These are phyloP conservation scores for Neobulgaria alba DNA, from an alignment of 2,329 filamentous ascomycete species.

Conservation along the genomic window DNA sequence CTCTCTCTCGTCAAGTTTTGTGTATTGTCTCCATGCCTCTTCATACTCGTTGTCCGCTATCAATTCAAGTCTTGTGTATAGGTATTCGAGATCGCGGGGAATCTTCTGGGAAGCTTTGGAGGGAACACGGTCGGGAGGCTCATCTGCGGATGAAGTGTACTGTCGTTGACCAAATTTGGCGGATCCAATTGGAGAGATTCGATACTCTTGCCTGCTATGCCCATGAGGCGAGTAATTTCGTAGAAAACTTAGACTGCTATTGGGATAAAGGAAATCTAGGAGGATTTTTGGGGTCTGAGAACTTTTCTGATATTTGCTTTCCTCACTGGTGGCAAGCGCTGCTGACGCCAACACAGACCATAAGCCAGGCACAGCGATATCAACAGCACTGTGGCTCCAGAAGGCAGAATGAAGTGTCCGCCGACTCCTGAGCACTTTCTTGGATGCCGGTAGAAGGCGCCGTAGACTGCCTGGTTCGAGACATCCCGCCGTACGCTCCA, in stretches of 20 bases:
- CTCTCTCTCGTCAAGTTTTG: constrained; percentile 12
- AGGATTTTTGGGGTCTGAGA: constrained; percentile 13
- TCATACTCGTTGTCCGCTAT: constrained; percentile 24
- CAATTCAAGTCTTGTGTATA: constrained; percentile 15
- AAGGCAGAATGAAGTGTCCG: constrained; percentile 46
- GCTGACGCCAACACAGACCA: constrained; percentile 23
- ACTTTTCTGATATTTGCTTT: neutral
- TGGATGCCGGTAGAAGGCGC: constrained; percentile 35
- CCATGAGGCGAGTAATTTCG: constrained; percentile 24
- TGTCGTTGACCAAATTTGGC: constrained; percentile 24
- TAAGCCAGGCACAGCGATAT: constrained; percentile 26
- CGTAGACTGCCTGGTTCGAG: constrained; percentile 46
- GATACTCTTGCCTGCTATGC: constrained; percentile 20
- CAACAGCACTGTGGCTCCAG: constrained; percentile 43
- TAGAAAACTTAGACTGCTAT: constrained; percentile 31
- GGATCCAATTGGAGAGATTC: constrained; percentile 11
- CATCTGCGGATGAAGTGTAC: constrained; percentile 28
- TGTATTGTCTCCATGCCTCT: constrained; percentile 35
- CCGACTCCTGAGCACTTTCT: constrained; percentile 29
- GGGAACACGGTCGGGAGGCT: neutral
- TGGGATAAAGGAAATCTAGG: constrained; percentile 35
- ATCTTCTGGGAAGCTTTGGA: constrained; percentile 1
- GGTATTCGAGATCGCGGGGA: no score
- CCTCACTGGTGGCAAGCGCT: constrained; percentile 11
- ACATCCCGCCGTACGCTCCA: constrained; percentile 50